Base-by-base conservation (phyloP, 2,329 filamentous ascomycete genomes). In the Lojkania enalia region DNA sequence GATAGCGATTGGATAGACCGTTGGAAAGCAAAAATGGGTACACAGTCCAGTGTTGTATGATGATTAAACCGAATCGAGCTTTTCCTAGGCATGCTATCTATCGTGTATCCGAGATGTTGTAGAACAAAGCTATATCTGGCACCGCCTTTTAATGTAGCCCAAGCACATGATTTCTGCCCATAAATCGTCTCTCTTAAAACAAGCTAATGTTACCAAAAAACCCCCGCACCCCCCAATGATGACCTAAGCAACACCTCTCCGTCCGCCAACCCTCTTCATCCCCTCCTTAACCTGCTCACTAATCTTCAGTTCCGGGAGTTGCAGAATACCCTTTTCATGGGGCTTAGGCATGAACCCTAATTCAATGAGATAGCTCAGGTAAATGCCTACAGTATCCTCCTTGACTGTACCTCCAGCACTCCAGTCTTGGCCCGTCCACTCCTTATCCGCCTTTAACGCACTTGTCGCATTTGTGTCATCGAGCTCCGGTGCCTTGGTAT, bases 401-500 rank as follows among this genome's bases (percentile, higher is more conserved):
- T 74, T 80, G 9, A 88, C 80, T 18, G 80, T 80, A 49, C 64
- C 77, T 42, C 73, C 82, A 0, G 72, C 71, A 36, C 78, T 81
- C 54, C 77, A 78, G 52, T 85, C 81, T 23, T 80, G 64, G 1
- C 77, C 78, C 0, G 82, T 77, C 79, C 80, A 79, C 40, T 77
- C 74, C 0, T 76, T 76, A 59, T 91, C 86, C 3, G 77, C 76
- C 62, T 80, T 80, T 18, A 95, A 75, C 0, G 85, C 80, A 2
- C 74, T 72, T 1, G 80, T 76, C 0, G 88, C 82, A 60, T 94
- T 90, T 25, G 58, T 67, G 63, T 92, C 88, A 58, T 89, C 85
- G 11, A 94, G 78, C 64, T 88, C 86, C 0, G 86, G 86, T 0
- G 88, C 86, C 32, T 80, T 82, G 21, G 84, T 88, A 58, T 82